A percentile compares a stretch with the other conserved stretches of the same genome.
These are phyloP conservation scores for Phycomyces nitens DNA, from an alignment of 192 early-diverging fungal species.

Conservation along the genomic window DNA sequence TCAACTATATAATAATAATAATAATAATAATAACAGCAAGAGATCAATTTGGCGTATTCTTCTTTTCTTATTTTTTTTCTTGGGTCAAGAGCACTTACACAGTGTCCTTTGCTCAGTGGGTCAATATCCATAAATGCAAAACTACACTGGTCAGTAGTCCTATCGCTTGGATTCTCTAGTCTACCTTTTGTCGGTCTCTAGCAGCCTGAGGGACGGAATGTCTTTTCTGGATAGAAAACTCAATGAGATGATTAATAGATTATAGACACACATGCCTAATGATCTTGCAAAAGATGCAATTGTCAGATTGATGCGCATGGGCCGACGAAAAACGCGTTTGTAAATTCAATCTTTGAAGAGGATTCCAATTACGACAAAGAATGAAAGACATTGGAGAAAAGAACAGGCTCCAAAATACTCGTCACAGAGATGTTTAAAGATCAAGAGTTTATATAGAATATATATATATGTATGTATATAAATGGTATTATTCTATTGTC, in stretches of 20 bases:
- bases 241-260: too few species aligned
- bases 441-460: too few species aligned
- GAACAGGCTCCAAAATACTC: neutral
- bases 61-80: neutral
- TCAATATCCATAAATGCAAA: conserved; percentile 83
- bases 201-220: conserved; percentile 78
- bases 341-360: neutral
- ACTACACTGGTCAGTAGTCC: too few species aligned
- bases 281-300: conserved; percentile 94
- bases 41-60: neutral
- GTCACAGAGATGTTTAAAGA: too few species aligned
- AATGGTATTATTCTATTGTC: too few species aligned
- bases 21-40: neutral
- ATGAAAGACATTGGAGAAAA: neutral
- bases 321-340: neutral
- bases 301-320: conserved; percentile 34
- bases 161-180: too few species aligned
- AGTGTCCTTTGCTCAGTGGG: conserved; percentile 71
- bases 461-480: too few species aligned
- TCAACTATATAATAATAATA: conserved; percentile 42
- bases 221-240: conserved; percentile 53
- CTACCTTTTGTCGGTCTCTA: conserved; percentile 75
- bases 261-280: conserved; percentile 38
- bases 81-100: conserved; percentile 37
- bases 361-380: neutral